Evolutionary conservation across 1,284 basidiomycete species (phyloP), one percentile per base, ranked within the genome.

Genomic region (Melampsora larici-populina): DNA sequence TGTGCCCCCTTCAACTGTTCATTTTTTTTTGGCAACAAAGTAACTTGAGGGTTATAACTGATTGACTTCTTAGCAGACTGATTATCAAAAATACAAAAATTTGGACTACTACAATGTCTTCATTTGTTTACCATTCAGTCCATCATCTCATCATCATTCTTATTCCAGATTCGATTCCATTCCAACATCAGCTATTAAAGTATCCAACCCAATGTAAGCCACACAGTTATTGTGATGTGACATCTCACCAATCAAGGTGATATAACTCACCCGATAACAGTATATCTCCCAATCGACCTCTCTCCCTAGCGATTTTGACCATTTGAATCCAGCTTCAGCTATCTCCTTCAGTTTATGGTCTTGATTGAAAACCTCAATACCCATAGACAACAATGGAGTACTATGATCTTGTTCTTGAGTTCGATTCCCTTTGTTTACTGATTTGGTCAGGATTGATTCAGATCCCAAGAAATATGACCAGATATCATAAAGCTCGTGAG

Each of bases 141-240:
- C 43, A 46, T 46, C 43, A 17, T 17, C 15, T 46, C 13, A 46
- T 15, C 43, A 46, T 62, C 31, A 62, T 62, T 18, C 17, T 26
- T 62, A 40, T 73, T 73, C 70, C 70, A 73, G 13, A 73, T 73
- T 31, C 70, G 58, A 48, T 73, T 73, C 70, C 70, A 73, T 65
- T 73, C 70, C n/a, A 73, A 18, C 21, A 73, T 36, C 21, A 73
- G 49, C 70, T 73, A 17, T 49, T 40, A 8, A 68, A 48, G 15
- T 2, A 43, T 8, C 29, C 26, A 24, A 3, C 29, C 40, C 17
- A 18, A 63, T 18, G 4, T 1, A 63, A 63, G 21, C 29, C 31
- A 64, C 18, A 64, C 6, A 11, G 31, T 64, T 18, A 40, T 18
- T 64, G 7, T 62, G 11, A 29, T 26, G 7, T 11, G 9, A 26